Percentiles rank a stretch among this genome's conserved stretches.
These are phyloP conservation scores for Thymus mandschuricus DNA, from an alignment of 257 asterid species.

Conservation along the genomic window DNA sequence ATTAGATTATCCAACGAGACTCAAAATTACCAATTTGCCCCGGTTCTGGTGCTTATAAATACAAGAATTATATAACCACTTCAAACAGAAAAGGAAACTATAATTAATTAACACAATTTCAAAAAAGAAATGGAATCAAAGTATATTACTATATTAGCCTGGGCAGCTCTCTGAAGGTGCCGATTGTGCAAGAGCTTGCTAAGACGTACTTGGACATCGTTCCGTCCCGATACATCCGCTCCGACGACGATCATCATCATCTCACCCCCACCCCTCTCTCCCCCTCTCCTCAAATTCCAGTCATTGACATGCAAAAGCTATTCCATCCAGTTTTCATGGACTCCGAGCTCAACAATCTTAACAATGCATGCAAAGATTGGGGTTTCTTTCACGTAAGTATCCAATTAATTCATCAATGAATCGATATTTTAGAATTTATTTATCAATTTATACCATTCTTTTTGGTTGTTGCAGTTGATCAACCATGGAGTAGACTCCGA, in stretches of 20 bases:
- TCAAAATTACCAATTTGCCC: no score
- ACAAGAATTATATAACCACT: no score
- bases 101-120: no score
- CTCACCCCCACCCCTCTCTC: conserved; percentile 10
- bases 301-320: conserved; percentile 45
- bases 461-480: no score
- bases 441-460: no score
- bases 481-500: no score
- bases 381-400: conserved; percentile 60
- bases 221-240: conserved; percentile 54
- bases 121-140: no score
- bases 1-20: no score
- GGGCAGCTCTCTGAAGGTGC: conserved; percentile 49
- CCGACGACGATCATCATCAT: conserved; percentile 30
- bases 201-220: conserved; percentile 38
- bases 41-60: no score
- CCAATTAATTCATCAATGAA: no score
- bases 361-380: conserved; percentile 56
- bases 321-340: conserved; percentile 18
- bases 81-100: no score
- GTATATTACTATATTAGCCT: neutral
- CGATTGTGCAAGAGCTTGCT: conserved; percentile 58
- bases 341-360: conserved; percentile 52
- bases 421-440: no score
- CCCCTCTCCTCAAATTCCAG: conserved; percentile 37